Conservation (phyloP, 2,329 filamentous ascomycete species). For the Drechslerella coelobrocha region DNA sequence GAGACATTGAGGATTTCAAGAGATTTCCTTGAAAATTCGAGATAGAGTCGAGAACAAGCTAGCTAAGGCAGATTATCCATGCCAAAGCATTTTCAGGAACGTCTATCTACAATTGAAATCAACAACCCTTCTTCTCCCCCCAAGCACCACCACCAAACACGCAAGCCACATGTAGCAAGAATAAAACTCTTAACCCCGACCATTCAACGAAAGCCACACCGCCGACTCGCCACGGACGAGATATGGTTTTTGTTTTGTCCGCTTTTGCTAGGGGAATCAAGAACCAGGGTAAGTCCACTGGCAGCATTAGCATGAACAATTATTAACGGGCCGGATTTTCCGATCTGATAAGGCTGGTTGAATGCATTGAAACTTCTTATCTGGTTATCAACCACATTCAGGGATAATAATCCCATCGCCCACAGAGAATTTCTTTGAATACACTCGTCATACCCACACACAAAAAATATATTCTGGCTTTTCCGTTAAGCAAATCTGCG, state of each 20-base stretch:
- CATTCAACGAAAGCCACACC: slow-evolving; percentile 28
- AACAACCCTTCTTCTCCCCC: slow-evolving; percentile 9
- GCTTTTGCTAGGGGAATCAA: slow-evolving; percentile 13
- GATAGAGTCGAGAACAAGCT: slow-evolving; percentile 42
- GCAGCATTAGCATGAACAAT: slow-evolving; percentile 42
- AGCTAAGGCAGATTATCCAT: slow-evolving; percentile 48
- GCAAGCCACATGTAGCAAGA: slow-evolving; percentile 29
- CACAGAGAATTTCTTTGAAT: slow-evolving; percentile 9
- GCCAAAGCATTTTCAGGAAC: slow-evolving; percentile 43
- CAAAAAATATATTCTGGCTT: slow-evolving; percentile 34
- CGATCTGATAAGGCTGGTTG: slow-evolving; percentile 48
- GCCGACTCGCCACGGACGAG: slow-evolving; percentile 7
- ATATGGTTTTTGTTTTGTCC: slow-evolving; percentile 12
- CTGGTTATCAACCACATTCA: slow-evolving; percentile 37
- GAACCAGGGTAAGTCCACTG: slow-evolving; percentile 37
- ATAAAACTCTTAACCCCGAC: background rate
- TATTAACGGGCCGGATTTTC: slow-evolving; percentile 51
- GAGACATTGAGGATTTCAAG: slow-evolving; percentile 46
- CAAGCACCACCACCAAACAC: background rate
- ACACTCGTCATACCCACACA: slow-evolving; percentile 24
- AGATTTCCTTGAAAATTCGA: slow-evolving; percentile 45
- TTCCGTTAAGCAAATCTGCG: slow-evolving; percentile 27
- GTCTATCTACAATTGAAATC: slow-evolving; percentile 15
- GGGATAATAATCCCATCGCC: slow-evolving; percentile 35
- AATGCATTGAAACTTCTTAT: slow-evolving; percentile 48